Evolutionary conservation across 805 yeast species (phyloP).

Genomic region (Pichia cabralensis): DNA sequence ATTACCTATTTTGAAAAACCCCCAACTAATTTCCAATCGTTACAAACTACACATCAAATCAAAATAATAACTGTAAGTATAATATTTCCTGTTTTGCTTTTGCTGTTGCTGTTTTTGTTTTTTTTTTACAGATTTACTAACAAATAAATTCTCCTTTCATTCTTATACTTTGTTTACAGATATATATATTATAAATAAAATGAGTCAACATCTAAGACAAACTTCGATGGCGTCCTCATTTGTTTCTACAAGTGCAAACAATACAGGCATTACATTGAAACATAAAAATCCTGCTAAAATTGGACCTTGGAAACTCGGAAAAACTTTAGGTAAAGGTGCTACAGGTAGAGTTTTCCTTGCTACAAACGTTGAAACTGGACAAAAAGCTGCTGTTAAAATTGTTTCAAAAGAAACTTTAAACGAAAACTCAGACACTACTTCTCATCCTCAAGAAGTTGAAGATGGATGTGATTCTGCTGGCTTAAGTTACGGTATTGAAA

Average conservation of each 20-base stretch:
- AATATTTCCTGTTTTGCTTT: no score
- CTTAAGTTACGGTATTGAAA: constrained; percentile 74
- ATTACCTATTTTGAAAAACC: no score
- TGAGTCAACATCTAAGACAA: constrained; percentile 43
- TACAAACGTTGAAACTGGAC: constrained; percentile 71
- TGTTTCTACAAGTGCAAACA: constrained; percentile 20
- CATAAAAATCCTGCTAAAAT: constrained; percentile 35
- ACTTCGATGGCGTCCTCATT: constrained; percentile 50
- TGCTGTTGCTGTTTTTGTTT: not conserved
- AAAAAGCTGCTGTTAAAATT: constrained; percentile 92
- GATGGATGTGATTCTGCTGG: constrained; percentile 40
- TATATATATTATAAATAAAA: no score
- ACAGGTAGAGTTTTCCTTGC: constrained; percentile 94
- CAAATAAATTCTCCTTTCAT: no score
- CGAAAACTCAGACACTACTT: no score
- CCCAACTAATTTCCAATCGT: no score
- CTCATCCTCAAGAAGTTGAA: constrained; percentile 25
- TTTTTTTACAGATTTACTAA: no score
- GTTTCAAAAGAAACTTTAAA: constrained; percentile 79
- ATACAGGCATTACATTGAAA: constrained; percentile 1
- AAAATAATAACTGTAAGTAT: not conserved
- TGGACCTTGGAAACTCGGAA: constrained; percentile 96
- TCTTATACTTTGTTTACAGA: no score
- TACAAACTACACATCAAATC: no score
- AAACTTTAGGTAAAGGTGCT: constrained; percentile 93